Base-by-base conservation (phyloP, 179 eudicot species). In the Kewa caespitosa region DNA sequence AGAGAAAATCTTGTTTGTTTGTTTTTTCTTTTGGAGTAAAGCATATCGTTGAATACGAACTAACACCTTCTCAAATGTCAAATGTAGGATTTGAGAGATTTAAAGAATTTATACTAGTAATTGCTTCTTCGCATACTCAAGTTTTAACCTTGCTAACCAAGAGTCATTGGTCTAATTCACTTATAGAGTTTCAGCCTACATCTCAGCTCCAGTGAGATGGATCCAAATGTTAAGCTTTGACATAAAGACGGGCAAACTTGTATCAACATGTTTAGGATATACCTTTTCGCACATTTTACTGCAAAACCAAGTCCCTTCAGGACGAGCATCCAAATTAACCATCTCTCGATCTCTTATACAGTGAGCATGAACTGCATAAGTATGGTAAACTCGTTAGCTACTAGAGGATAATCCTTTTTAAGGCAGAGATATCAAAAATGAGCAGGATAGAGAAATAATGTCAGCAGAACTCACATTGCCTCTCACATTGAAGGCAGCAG, bases 401-500 rank as follows among this genome's bases (percentile, higher is more conserved):
- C 52, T 62, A 17, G 62, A 59, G 42, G 23, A 34, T 28, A 30
- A 38, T 2, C 25, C 34, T 27, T 39, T 28, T 27, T 34, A 17
- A 63, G 31, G 2, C 22, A 52, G 2, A n/a, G 64, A 59, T 59
- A 33, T 50, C 4, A 23, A 33, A 32, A 12, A 52, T 69, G 22
- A 69, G 38, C 62, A 27, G 57, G 1, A 30, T 23, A 30, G 25
- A 34, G 55, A 78, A 46, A 74, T 38, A 72, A 67, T 6, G 48
- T 61, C 30, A 41, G 37, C 22, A 75, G 69, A 69, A 82, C 96
- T 39, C 81, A 96, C 99, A 96, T 84, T 79, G 80, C 59, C 79
- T 87, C 82, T 94, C 93, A 71, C 99, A 96, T 81, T 96, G 99
- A 63, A 80, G 69, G 72, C 99, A 96, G 57, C 71, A 68, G 33